These are phyloP conservation scores for Pseudocercospora crystallina DNA, from an alignment of 2,329 filamentous ascomycete genomes.

Conservation along the genomic window DNA sequence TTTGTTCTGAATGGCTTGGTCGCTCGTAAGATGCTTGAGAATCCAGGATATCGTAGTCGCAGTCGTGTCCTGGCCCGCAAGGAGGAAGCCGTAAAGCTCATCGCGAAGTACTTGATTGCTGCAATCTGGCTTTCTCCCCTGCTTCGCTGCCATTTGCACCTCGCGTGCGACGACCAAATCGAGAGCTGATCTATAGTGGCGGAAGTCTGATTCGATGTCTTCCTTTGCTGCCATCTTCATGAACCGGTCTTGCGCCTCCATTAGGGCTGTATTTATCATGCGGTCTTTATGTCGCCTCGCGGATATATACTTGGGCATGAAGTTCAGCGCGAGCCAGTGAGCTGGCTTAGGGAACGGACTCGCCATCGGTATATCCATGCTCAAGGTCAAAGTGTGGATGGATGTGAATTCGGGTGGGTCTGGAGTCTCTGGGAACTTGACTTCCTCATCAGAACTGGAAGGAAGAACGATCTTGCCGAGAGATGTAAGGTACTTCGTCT, in stretches of 20 bases:
- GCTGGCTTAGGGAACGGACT: slow-evolving; percentile 26
- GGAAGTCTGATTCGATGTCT: slow-evolving; percentile 27
- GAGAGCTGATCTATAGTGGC: slow-evolving; percentile 25
- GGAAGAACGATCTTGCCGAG: slow-evolving; percentile 8
- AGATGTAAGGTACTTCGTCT: slow-evolving; percentile 11
- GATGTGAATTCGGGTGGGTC: slow-evolving; percentile 25
- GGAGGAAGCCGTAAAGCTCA: slow-evolving; percentile 37
- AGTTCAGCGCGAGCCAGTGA: slow-evolving; percentile 26
- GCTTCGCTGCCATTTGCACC: slow-evolving; percentile 37
- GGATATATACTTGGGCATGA: slow-evolving; percentile 8
- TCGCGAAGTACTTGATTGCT: slow-evolving; percentile 26
- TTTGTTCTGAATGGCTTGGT: slow-evolving; percentile 38
- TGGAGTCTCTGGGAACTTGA: slow-evolving; percentile 20
- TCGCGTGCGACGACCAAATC: slow-evolving; percentile 40
- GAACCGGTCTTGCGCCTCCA: slow-evolving; percentile 30
- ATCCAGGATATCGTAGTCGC: slow-evolving; percentile 44
- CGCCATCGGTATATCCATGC: slow-evolving; percentile 21
- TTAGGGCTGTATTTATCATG: slow-evolving; percentile 38
- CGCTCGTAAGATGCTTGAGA: slow-evolving; percentile 40
- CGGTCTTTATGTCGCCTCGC: slow-evolving; percentile 28
- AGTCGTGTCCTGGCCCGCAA: slow-evolving; percentile 51
- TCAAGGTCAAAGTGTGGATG: slow-evolving; percentile 24
- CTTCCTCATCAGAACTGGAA: slow-evolving; percentile 7
- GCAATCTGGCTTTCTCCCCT: slow-evolving; percentile 29
- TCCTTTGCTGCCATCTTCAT: slow-evolving; percentile 28